phyloP scores from a whole-genome alignment of 179 eudicot species.

The Nepenthes alata region DNA sequence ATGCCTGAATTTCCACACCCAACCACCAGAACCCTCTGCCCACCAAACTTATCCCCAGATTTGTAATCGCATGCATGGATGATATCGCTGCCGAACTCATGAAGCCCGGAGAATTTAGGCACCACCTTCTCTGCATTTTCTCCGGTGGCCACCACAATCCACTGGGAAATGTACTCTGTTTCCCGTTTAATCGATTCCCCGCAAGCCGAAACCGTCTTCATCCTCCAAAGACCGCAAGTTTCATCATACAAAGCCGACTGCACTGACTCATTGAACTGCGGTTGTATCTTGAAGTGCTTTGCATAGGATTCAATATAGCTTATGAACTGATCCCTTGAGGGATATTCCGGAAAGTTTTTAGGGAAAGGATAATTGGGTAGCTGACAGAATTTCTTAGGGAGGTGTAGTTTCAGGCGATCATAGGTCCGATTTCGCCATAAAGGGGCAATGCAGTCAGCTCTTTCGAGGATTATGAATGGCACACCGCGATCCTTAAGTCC shows the following conservation, averaged over 20 bases:
- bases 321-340: conserved; percentile 69
- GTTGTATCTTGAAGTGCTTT: conserved; percentile 40
- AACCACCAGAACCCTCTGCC: conserved; percentile 61
- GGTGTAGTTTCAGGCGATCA: conserved; percentile 86
- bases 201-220: conserved; percentile 25
- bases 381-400: conserved; percentile 85
- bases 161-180: conserved; percentile 76
- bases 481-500: conserved; percentile 79
- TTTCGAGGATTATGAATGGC: conserved; percentile 72
- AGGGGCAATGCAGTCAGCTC: conserved; percentile 92
- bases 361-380: conserved; percentile 81
- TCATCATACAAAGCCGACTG: conserved; percentile 73
- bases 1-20: conserved; percentile 99
- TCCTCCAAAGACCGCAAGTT: conserved; percentile 85
- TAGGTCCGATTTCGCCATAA: conserved; percentile 85
- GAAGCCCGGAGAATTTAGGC: conserved; percentile 73
- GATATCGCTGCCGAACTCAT: conserved; percentile 56
- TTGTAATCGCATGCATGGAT: conserved; percentile 85
- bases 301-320: conserved; percentile 73
- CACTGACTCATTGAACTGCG: conserved; percentile 73
- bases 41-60: conserved; percentile 52
- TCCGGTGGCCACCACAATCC: conserved; percentile 96
- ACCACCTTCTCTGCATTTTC: conserved; percentile 91
- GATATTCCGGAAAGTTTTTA: conserved; percentile 62
- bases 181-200: conserved; percentile 19